Evolutionary conservation across 805 yeast genomes (phyloP).

Genomic region (Kodamaea restingae): DNA sequence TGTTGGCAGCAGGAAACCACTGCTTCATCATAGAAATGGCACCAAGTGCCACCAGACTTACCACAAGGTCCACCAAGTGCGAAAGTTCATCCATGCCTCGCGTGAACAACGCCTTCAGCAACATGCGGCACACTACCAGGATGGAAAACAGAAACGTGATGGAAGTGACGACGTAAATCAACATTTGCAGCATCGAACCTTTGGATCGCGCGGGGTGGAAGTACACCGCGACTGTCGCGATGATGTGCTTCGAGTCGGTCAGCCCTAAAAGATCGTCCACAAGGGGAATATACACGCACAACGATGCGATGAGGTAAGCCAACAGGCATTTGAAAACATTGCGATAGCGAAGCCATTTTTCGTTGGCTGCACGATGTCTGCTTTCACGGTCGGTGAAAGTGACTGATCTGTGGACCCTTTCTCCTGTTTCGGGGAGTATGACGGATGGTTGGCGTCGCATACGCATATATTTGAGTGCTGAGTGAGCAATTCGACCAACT

Average conservation of each 20-base stretch:
- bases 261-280: constrained; percentile 52
- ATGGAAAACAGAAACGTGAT: constrained; percentile 51
- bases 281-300: constrained; percentile 59
- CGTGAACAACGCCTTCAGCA: constrained; percentile 45
- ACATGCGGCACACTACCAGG: constrained; percentile 48
- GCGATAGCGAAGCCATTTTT: neutral
- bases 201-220: constrained; percentile 78
- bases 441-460: constrained; percentile 28
- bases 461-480: no score
- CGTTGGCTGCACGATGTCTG: neutral
- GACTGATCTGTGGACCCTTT: constrained; percentile 32
- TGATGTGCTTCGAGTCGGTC: constrained; percentile 73
- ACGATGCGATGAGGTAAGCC: constrained; percentile 70
- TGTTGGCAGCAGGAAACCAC: constrained; percentile 63
- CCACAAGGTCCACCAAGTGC: constrained; percentile 49
- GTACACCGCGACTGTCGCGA: constrained; percentile 79
- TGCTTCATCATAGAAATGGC: constrained; percentile 67
- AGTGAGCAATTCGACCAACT: no score
- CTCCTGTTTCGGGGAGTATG: constrained; percentile 37
- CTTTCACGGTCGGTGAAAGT: constrained; percentile 13
- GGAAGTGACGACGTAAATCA: constrained; percentile 55
- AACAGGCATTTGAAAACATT: constrained; percentile 60
- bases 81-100: constrained; percentile 47
- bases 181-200: constrained; percentile 77
- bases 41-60: constrained; percentile 57